A percentile compares a stretch with the other conserved stretches of the same genome.
Evolutionary conservation across 768 basidiomycete species (phyloP).

Genomic region (Psilocybe azurescens): DNA sequence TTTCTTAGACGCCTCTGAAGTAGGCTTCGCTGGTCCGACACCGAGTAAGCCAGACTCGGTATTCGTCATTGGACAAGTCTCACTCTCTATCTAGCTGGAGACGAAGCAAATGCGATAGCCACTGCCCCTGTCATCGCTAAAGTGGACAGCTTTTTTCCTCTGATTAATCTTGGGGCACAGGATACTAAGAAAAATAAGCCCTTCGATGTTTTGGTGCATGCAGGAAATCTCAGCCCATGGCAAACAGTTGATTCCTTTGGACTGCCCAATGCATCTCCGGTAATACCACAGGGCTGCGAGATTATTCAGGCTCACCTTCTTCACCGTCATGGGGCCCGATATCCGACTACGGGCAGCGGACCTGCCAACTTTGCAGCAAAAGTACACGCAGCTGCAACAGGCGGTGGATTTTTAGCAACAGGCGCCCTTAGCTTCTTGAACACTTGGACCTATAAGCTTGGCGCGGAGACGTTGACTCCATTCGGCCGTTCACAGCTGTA

Average conservation of each 20-base stretch:
- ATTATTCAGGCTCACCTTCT: constrained; percentile 62
- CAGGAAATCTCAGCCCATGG: constrained; percentile 57
- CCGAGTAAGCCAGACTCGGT: constrained; percentile 42
- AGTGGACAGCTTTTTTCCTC: constrained; percentile 44
- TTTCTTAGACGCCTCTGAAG: constrained; percentile 46
- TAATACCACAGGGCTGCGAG: constrained; percentile 51
- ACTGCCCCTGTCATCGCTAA: constrained; percentile 47
- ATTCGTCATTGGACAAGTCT: no score
- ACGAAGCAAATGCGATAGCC: constrained; percentile 43
- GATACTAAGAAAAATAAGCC: constrained; percentile 29
- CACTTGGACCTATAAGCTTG: constrained; percentile 79
- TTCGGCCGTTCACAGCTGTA: constrained; percentile 78
- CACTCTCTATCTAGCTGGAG: constrained; percentile 39
- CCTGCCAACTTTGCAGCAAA: constrained; percentile 52
- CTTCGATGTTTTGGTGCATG: constrained; percentile 52
- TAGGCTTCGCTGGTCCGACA: constrained; percentile 53
- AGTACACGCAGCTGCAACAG: constrained; percentile 48
- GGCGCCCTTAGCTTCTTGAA: constrained; percentile 72
- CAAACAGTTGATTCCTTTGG: constrained; percentile 57
- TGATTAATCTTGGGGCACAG: constrained; percentile 42
- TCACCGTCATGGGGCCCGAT: constrained; percentile 74
- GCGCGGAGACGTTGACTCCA: constrained; percentile 76
- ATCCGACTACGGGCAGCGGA: constrained; percentile 52
- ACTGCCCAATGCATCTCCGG: constrained; percentile 48
- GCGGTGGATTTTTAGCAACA: constrained; percentile 49